Evolutionary conservation across 2,329 filamentous ascomycete genomes (phyloP), one percentile per base, ranked within the genome.

Genomic region (Monosporascus sp.): DNA sequence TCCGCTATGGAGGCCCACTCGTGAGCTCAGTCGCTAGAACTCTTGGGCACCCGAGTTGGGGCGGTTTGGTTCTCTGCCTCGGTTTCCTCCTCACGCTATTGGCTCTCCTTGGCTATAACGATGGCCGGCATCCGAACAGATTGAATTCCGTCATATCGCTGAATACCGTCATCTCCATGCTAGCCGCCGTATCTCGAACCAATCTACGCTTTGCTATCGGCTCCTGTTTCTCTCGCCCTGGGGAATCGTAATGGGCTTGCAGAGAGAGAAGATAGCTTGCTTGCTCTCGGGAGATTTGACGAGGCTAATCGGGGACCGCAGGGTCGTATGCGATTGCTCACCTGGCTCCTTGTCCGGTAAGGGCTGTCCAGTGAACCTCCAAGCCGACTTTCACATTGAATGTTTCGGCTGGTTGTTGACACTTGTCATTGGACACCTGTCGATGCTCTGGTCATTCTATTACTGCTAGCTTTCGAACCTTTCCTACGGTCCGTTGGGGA

Each of bases 221-320:
- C 37, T 63, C 61, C 9, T 63, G 60, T 27, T 46, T 65, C 2
- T 27, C 48, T 65, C 2, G 57, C 52, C 2, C 62, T 65, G 43
- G 55, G 51, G 7, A 65, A 65, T 40, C 64, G 62, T 59, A 62
- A 63, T 31, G 62, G 59, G 60, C 59, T 64, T 20, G 54, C 44
- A 38, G 56, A 50, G 22, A 46, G 54, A 2, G 17, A 56, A 2
- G 60, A 55, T 37, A 56, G 49, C 9, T 44, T 65, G 7, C 20
- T 61, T 5, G 53, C 51, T 1, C 63, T 64, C 47, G 58, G 62
- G 44, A 56, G 56, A 20, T 59, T 65, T 41, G 63, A 65, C 11
- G 62, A 64, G 19, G 63, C 61, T 9, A 63, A 60, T 47, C 57
- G 59, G 3, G 62, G 61, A 5, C 62, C 60, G 1, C 58, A 59